Evolutionary conservation across 2,329 filamentous ascomycete species (phyloP).

Genomic region (Magnaporthiopsis rhizophila): DNA sequence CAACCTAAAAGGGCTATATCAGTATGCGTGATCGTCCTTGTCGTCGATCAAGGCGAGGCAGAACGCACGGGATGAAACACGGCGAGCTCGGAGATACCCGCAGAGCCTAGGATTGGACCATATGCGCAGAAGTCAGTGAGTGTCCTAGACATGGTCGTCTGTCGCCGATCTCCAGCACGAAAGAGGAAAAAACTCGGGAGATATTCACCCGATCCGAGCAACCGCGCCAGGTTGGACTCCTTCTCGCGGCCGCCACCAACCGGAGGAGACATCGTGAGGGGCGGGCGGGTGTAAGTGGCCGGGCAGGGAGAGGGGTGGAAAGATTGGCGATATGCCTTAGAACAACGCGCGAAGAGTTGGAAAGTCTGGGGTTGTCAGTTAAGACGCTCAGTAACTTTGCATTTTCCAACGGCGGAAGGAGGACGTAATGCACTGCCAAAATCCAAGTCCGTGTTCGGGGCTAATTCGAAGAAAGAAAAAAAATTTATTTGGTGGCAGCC

Average conservation of each 20-base stretch:
- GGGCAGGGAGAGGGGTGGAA: background rate
- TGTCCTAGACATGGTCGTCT: background rate
- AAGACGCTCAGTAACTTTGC: background rate
- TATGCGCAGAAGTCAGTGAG: background rate
- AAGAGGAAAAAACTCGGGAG: background rate
- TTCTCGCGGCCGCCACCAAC: constrained; percentile 48
- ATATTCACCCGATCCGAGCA: constrained; percentile 77
- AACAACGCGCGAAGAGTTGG: background rate
- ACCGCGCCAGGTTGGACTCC: constrained; percentile 81
- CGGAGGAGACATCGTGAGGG: constrained; percentile 50
- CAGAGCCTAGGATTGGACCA: constrained; percentile 55
- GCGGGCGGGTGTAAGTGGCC: background rate
- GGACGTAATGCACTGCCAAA: background rate
- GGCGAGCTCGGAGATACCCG: constrained; percentile 86
- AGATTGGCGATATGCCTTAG: background rate
- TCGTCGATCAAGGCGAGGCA: constrained; percentile 3
- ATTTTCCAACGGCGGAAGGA: background rate
- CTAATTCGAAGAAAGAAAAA: background rate
- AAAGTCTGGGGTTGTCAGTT: background rate
- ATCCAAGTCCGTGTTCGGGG: background rate
- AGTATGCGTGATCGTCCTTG: constrained; percentile 5
- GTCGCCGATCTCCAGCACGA: constrained; percentile 12
- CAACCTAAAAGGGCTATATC: constrained; percentile 51
- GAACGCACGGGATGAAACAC: constrained; percentile 78
- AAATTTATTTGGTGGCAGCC: background rate